Base-by-base conservation (phyloP, 1,284 basidiomycete genomes). In the Ustilago trichophora region DNA sequence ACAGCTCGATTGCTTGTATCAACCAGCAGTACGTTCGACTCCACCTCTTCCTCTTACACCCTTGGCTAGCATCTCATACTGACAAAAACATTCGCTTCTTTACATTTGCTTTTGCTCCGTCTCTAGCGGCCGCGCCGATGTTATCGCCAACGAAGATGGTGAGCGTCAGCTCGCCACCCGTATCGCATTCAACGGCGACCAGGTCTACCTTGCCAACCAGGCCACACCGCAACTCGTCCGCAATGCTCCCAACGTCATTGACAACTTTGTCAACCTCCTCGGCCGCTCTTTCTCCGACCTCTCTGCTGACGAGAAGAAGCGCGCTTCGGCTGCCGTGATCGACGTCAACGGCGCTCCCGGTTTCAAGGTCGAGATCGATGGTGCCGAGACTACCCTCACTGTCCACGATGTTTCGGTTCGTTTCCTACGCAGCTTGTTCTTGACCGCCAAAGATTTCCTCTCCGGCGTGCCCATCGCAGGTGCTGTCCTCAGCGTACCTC, bases 61-160 rank as follows among this genome's bases (percentile, higher is more conserved):
- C 11, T 9, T 29, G 13, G 13, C 16, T n/a, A n/a, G n/a, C n/a
- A n/a, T n/a, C n/a, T n/a, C 33, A 11, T 35, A 51, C 51, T 62
- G 46, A 62, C 47, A n/a, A n/a, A n/a, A n/a, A n/a, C n/a, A n/a
- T n/a, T n/a, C n/a, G n/a, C n/a, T n/a, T 41, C 18, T 27, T 24
- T 32, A 25, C 27, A 12, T 22, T 15, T 33, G 13, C 19, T 33
- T 16, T 18, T 31, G n/a, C n/a, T n/a, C n/a, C n/a, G n/a, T n/a
- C 22, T 1, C 3, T 45, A 74, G 72, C 45, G 79, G 79, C 29
- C 73, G 78, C 12, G 79, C 79, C 13, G 79, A 81, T 42, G 79
- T 81, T n/a, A 98, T 98, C 68, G 95, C 95, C 21, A 98, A 98
- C 83, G 94, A 98, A 82, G 95, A 98, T 79, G 95, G 95, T 42